phyloP scores from a whole-genome alignment of 805 yeast species.

The Candida khao-thaluensis region DNA sequence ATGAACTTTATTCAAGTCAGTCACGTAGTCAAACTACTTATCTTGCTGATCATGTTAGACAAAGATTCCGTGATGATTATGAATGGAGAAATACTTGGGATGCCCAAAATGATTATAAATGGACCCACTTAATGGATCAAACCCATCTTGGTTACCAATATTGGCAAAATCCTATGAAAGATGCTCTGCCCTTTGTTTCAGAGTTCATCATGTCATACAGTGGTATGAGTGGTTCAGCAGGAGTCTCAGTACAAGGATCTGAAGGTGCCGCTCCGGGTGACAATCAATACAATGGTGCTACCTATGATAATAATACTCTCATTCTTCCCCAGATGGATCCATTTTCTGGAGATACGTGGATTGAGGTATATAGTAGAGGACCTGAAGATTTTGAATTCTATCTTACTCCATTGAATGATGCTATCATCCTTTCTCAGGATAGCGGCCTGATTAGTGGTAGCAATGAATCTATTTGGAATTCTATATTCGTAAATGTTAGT shows the following conservation, averaged over 20 bases:
- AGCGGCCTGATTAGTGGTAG: conserved; percentile 13
- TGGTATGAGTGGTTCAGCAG: conserved; percentile 15
- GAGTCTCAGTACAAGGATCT: conserved; percentile 16
- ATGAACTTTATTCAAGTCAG: conserved; percentile 16
- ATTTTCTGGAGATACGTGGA: conserved; percentile 15
- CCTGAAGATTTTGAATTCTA: conserved; percentile 17
- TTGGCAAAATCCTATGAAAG: conserved; percentile 21
- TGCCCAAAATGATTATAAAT: conserved; percentile 15
- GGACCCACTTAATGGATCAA: conserved; percentile 21
- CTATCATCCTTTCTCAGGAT: conserved; percentile 13
- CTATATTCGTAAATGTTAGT: conserved; percentile 14
- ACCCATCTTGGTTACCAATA: conserved; percentile 18
- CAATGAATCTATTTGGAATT: conserved; percentile 18
- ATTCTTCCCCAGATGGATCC: conserved; percentile 17
- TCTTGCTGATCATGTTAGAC: conserved; percentile 16
- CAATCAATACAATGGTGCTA: conserved; percentile 14
- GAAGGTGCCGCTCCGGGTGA: conserved; percentile 19
- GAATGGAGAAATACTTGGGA: conserved; percentile 18
- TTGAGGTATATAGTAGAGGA: conserved; percentile 19
- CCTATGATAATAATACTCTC: conserved; percentile 18
- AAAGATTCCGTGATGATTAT: conserved; percentile 16
- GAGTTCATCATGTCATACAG: conserved; percentile 10
- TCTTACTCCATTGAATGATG: conserved; percentile 14
- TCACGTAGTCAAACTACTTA: conserved; percentile 16
- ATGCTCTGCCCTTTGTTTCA: conserved; percentile 16